Percentiles rank a stretch among this genome's conserved stretches.
phyloP scores from a whole-genome alignment of 1,284 basidiomycete genomes.

The Trametes hirsuta region DNA sequence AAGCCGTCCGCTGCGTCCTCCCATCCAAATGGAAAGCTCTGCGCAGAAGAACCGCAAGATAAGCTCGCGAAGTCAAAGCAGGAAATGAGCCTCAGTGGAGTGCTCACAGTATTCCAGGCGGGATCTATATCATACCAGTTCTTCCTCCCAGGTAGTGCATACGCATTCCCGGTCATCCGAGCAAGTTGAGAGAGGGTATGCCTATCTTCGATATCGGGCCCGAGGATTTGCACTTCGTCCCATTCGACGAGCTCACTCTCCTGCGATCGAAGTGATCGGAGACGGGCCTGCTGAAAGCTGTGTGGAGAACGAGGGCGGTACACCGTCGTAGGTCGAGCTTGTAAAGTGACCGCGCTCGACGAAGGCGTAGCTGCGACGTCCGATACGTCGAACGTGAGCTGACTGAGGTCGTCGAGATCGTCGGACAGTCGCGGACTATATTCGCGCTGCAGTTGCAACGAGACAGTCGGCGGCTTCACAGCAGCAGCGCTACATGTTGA shows the following conservation, averaged over 20 bases:
- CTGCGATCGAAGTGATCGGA: slow-evolving; percentile 48
- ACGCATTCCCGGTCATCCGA: slow-evolving; percentile 92
- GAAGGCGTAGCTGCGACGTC: background rate
- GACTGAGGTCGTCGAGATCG: slow-evolving; percentile 7
- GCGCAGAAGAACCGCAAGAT: background rate
- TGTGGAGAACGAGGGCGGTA: slow-evolving; percentile 60
- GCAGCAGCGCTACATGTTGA: background rate
- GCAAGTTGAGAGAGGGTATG: slow-evolving; percentile 86
- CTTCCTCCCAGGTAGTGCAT: slow-evolving; percentile 65
- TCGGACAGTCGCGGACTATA: slow-evolving; percentile 5
- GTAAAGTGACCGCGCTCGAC: slow-evolving; percentile 38
- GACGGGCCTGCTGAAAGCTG: slow-evolving; percentile 54
- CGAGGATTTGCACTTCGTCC: slow-evolving; percentile 56
- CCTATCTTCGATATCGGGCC: slow-evolving; percentile 77
- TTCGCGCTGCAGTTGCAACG: slow-evolving; percentile 16
- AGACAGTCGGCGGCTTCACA: background rate
- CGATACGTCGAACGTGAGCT: slow-evolving; percentile 14
- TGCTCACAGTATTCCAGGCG: slow-evolving; percentile 74
- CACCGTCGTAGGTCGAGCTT: slow-evolving; percentile 57
- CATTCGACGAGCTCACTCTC: slow-evolving; percentile 61
- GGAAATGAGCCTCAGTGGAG: background rate
- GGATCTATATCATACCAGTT: slow-evolving; percentile 86
- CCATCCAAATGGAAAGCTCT: slow-evolving; percentile 94
- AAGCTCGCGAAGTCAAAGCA: background rate
- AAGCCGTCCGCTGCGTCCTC: slow-evolving; percentile 81